Evolutionary conservation across 2,329 filamentous ascomycete genomes (phyloP).

Genomic region (Cladosporium sphaerospermum): DNA sequence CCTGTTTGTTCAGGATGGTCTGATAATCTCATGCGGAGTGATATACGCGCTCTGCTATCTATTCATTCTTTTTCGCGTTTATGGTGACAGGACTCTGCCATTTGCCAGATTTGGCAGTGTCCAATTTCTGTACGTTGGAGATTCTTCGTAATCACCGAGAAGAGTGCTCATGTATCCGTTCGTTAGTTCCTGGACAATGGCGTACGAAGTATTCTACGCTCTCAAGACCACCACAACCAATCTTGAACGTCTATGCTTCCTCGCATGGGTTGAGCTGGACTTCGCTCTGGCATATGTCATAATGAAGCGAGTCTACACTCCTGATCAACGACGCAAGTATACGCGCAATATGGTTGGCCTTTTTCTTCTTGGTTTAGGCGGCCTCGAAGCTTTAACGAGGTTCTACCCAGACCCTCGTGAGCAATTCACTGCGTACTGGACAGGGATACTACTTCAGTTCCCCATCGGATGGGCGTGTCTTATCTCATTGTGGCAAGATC

Average conservation of each 20-base stretch:
- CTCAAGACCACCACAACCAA: constrained; percentile 30
- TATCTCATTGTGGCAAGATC: constrained; percentile 25
- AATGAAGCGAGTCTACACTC: constrained; percentile 26
- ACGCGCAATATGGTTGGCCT: constrained; percentile 24
- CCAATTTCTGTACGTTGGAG: too few species aligned
- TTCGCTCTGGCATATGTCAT: constrained; percentile 31
- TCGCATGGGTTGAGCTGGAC: constrained; percentile 35
- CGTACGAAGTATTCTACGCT: constrained; percentile 37
- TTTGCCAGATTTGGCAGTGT: too few species aligned
- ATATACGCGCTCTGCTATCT: constrained; percentile 37
- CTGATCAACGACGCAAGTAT: constrained; percentile 20
- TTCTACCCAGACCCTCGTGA: constrained; percentile 35
- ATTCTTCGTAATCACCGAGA: too few species aligned
- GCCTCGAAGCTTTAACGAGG: constrained; percentile 25
- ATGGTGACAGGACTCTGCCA: too few species aligned
- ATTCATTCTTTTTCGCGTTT: constrained; percentile 18
- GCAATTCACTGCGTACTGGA: constrained; percentile 37
- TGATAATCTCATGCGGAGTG: constrained; percentile 36
- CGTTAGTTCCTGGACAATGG: constrained; percentile 25
- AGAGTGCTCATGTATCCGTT: too few species aligned
- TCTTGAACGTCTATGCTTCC: constrained; percentile 32
- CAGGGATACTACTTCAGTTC: constrained; percentile 32
- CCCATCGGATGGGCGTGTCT: constrained; percentile 35
- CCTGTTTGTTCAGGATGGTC: constrained; percentile 36
- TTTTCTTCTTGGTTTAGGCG: constrained; percentile 24